Conservation (phyloP, 2,329 filamentous ascomycete genomes). For the Pseudocercospora pini-densiflorae region DNA sequence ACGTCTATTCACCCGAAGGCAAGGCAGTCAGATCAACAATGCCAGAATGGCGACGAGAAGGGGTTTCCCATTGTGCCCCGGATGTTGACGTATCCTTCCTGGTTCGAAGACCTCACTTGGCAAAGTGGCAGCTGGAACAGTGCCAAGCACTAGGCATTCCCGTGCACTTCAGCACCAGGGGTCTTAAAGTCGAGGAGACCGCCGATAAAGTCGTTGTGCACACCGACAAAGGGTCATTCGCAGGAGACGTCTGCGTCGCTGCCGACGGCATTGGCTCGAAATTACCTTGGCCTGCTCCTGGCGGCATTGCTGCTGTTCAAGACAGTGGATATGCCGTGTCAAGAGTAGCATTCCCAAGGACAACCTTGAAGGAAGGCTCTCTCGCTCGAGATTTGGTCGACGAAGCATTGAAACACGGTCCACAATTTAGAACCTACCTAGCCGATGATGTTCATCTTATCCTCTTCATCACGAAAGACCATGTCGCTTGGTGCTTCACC, state of each 20-base stretch:
- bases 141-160: conserved; percentile 1
- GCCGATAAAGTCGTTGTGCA: not conserved
- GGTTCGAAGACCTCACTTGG: not conserved
- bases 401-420: not conserved
- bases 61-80: not conserved
- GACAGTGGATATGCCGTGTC: conserved; percentile 41
- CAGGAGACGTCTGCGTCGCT: conserved; percentile 43
- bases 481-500: not conserved
- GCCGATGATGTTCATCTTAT: not conserved
- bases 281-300: conserved; percentile 43
- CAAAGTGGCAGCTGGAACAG: conserved; percentile 3
- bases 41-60: conserved; percentile 7
- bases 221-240: conserved; percentile 44
- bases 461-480: not conserved
- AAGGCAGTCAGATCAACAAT: not conserved
- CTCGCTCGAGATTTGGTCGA: not conserved
- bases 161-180: conserved; percentile 1
- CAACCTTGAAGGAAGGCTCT: not conserved
- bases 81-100: conserved; percentile 9
- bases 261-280: conserved; percentile 49
- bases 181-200: not conserved
- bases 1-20: not conserved
- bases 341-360: conserved; percentile 4
- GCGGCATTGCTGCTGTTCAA: conserved; percentile 18
- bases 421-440: not conserved